phyloP scores from a whole-genome alignment of 108 stramenopile genomes.

The Schizochytrium sp. region DNA sequence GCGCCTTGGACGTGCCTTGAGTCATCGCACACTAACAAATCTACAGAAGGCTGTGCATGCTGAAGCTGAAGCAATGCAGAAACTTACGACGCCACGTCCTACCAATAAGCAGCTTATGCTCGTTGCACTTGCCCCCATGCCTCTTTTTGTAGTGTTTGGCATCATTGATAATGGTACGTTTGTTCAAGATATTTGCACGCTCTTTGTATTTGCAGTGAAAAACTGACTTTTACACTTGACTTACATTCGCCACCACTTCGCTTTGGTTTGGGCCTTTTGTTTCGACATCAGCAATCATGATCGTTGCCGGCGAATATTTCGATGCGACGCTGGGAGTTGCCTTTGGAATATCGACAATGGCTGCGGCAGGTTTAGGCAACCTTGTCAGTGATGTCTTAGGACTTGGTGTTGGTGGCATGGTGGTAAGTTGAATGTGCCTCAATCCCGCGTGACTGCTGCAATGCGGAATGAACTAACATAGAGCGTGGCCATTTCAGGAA shows the following conservation, averaged over 20 bases:
- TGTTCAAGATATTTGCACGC: neutral
- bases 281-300: constrained; percentile 93
- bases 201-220: too few relatives aligned
- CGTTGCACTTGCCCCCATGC: constrained; percentile 53
- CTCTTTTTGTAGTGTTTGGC: constrained; percentile 46
- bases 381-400: constrained; percentile 85
- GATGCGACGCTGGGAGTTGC: constrained; percentile 87
- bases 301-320: constrained; percentile 93
- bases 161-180: constrained; percentile 49
- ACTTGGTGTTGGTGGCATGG: constrained; percentile 85
- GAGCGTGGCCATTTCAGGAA: neutral
- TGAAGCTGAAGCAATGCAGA: neutral
- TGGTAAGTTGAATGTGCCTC: constrained; percentile 61
- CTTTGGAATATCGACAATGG: constrained; percentile 92
- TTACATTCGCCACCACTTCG: neutral
- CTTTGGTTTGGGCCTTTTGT: constrained; percentile 76
- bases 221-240: too few relatives aligned
- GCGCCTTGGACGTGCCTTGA: constrained; percentile 22
- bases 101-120: constrained; percentile 2
- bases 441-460: too few relatives aligned
- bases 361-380: constrained; percentile 94
- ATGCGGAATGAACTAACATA: neutral
- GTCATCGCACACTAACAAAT: constrained; percentile 8
- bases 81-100: neutral
- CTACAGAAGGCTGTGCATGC: neutral